phyloP scores from a whole-genome alignment of 192 early-diverging fungal genomes.

The Chytriomyces sp. region DNA sequence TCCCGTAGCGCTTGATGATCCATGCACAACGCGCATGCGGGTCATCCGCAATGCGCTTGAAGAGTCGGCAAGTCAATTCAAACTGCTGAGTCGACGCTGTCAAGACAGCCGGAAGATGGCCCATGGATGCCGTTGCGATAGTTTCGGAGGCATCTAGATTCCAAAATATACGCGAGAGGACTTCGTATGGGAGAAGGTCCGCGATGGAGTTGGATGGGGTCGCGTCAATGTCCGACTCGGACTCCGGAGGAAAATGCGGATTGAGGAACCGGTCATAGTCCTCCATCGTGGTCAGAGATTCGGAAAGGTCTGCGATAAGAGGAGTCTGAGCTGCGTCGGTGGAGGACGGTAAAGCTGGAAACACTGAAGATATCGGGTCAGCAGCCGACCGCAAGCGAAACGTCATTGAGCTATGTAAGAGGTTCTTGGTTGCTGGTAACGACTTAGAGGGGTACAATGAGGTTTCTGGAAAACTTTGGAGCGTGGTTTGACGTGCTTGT shows the following conservation, averaged over 20 bases:
- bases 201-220: neutral
- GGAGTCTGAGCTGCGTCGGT: neutral
- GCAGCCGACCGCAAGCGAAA: neutral
- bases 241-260: slow-evolving; percentile 2
- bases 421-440: no score
- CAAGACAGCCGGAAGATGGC: neutral
- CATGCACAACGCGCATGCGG: slow-evolving; percentile 35
- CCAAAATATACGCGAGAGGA: slow-evolving; percentile 40
- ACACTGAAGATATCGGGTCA: slow-evolving; percentile 8
- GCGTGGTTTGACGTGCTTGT: no score
- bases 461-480: no score
- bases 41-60: slow-evolving; percentile 36
- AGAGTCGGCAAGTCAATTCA: slow-evolving; percentile 22
- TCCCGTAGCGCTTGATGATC: slow-evolving; percentile 38
- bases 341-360: neutral
- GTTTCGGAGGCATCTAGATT: slow-evolving; percentile 30
- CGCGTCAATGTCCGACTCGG: neutral
- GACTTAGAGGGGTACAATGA: no score
- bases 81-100: slow-evolving; percentile 28
- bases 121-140: slow-evolving; percentile 4
- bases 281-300: neutral
- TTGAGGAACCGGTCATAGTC: slow-evolving; percentile 1
- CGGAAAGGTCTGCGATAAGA: neutral
- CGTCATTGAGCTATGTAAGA: neutral
- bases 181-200: slow-evolving; percentile 34